Evolutionary conservation across 2,329 filamentous ascomycete species (phyloP), one percentile per base, ranked within the genome.

Genomic region (Aspergillus uvarum): DNA sequence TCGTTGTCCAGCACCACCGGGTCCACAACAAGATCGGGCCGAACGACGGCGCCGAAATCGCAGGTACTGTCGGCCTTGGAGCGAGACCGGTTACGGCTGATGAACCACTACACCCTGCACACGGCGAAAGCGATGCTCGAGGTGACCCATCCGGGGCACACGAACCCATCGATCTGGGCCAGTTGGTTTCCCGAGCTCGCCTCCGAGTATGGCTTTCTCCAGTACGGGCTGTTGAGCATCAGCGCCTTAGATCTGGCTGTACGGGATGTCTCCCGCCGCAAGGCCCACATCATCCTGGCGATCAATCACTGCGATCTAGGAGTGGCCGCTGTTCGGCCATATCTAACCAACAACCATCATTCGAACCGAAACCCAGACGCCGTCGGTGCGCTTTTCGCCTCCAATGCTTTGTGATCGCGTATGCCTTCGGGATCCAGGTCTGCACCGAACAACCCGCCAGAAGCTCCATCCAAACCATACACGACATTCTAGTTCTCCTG

Each of bases 21-120:
- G 2, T 42, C 3, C 16, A 42, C 38, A 6, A n/a, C 38, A 16
- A n/a, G 12, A 42, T 16, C 38, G 16, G 16, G 6, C 6, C 14
- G 14, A n/a, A 14, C 16, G 38, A 16, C 3, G 6, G 16, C 14
- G 5, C n/a, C 29, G 7, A 42, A 32, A 2, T 2, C 4, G 32
- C 11, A 44, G 19, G 11, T 12, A 22, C 16, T 47, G 44, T 32
- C 38, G 16, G 2, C 8, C 5, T 31, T 21, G 42, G 42, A 54
- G 14, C 26, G 31, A 16, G 52, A 32, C 12, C 42, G 52, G 16
- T 5, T 54, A 4, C 47, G 26, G 16, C 21, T 54, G 16, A 32
- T 47, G 52, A 54, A 47, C n/a, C 26, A 47, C 42, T 54, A 54
- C 14, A 26, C 52, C 5, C 42, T 54, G 24, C 52, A 54, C 12